Percentiles rank a stretch among this genome's conserved stretches.
These are phyloP conservation scores for Arabidopsis lyrata DNA, from an alignment of 441 rosid species.

Conservation along the genomic window DNA sequence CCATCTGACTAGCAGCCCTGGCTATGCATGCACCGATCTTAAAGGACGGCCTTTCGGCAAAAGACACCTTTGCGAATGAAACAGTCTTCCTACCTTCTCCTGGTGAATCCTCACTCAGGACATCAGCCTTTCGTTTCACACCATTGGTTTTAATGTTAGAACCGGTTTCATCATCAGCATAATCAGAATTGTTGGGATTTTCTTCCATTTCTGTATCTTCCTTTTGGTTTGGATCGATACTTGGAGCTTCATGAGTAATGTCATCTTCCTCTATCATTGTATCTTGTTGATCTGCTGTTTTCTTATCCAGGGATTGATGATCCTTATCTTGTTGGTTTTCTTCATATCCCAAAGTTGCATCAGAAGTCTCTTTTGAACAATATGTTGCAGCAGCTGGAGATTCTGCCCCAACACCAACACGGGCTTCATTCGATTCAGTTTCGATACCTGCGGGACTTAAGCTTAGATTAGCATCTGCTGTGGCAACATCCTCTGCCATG, in stretches of 20 bases:
- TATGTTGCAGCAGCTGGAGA: conserved; percentile 31
- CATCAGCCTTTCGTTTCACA: conserved; percentile 51
- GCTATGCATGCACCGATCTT: conserved; percentile 92
- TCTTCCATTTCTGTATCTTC: conserved; percentile 51
- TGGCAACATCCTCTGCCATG: conserved; percentile 38
- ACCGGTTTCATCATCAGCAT: conserved; percentile 44
- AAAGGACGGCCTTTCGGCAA: conserved; percentile 71
- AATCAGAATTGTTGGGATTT: conserved; percentile 47
- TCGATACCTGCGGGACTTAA: neutral
- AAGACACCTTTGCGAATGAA: conserved; percentile 68
- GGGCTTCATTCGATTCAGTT: conserved; percentile 8
- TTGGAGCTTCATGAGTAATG: conserved; percentile 36
- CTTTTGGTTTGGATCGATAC: conserved; percentile 39
- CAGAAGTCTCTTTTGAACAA: conserved; percentile 28
- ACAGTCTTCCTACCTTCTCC: conserved; percentile 68
- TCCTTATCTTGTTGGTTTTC: conserved; percentile 35
- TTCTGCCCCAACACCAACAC: conserved; percentile 32
- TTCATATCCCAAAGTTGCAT: conserved; percentile 36
- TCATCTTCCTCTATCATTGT: conserved; percentile 34
- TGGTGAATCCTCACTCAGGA: conserved; percentile 52
- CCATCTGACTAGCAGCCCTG: conserved; percentile 92
- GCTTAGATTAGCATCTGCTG: neutral
- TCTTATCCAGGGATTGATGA: conserved; percentile 39
- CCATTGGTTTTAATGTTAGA: conserved; percentile 36
- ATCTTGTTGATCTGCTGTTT: conserved; percentile 25